Base-by-base conservation (phyloP, 176 grass and related monocot species). In the Eragrostis curvula region DNA sequence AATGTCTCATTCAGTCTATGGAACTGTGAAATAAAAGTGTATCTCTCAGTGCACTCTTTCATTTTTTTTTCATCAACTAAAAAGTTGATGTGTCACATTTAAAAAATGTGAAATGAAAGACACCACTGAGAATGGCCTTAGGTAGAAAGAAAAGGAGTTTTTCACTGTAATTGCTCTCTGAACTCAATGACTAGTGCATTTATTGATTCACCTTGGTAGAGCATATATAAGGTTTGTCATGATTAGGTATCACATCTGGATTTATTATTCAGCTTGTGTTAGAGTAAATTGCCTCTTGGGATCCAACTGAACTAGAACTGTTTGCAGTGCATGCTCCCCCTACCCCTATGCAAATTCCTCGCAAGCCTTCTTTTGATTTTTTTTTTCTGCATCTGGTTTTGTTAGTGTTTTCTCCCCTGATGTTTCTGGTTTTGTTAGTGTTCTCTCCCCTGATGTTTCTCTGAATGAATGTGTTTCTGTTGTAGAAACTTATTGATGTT, bases 401-500 rank as follows among this genome's bases (percentile, higher is more conserved):
- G n/a, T n/a, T n/a, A n/a, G n/a, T n/a, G n/a, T n/a, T n/a, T n/a
- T n/a, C n/a, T n/a, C n/a, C n/a, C n/a, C n/a, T n/a, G n/a, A n/a
- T n/a, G n/a, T n/a, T n/a, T n/a, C n/a, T n/a, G n/a, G n/a, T n/a
- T n/a, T n/a, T n/a, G n/a, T 51, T 51, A 10, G 20, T 52, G 12
- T 46, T 12, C 49, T 65, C 43, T 21, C 46, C 10, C 29, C 2
- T 8, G 4, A 21, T 62, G 15, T 85, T 78, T 71, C 40, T 71
- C 39, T 64, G 45, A 75, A 46, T 66, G 47, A 58, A 58, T 55
- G 15, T 7, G 7, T 59, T 72, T 87, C 88, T 70, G 29, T 88
- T 85, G 50, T 74, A 98, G 96, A 96, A 93, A 96, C 88, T 98
- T 47, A 72, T 79, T 55, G 89, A 88, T 87, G 93, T 98, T 53